These are phyloP conservation scores for Metarhizium robertsii DNA, from an alignment of 2,329 filamentous ascomycete species.

Conservation along the genomic window DNA sequence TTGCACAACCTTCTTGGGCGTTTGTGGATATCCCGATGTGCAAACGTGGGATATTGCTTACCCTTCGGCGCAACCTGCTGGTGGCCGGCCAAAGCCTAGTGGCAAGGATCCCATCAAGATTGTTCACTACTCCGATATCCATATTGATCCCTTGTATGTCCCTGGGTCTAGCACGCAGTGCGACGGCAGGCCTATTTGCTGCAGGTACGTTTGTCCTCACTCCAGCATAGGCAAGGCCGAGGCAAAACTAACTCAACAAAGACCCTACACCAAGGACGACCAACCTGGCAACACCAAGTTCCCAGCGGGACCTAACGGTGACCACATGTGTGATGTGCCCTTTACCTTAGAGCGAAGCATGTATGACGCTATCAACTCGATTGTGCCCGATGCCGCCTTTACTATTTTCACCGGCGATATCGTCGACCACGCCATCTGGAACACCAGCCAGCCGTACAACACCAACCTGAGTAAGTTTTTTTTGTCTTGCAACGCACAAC, in stretches of 20 bases:
- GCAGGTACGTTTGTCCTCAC: conserved; percentile 27
- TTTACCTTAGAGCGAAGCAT: conserved; percentile 43
- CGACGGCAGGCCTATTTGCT: conserved; percentile 47
- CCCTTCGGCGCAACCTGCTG: conserved; percentile 29
- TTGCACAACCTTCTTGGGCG: conserved; percentile 43
- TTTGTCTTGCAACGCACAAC: neutral
- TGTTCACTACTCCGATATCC: conserved; percentile 52
- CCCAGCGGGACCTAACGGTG: conserved; percentile 43
- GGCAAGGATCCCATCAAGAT: conserved; percentile 39
- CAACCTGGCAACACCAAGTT: conserved; percentile 36
- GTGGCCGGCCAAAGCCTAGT: conserved; percentile 29
- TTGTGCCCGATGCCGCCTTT: conserved; percentile 39
- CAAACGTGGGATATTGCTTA: conserved; percentile 32
- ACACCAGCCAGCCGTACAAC: conserved; percentile 27
- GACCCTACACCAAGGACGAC: conserved; percentile 36
- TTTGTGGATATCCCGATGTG: conserved; percentile 40
- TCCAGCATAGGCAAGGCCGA: neutral
- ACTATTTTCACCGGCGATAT: conserved; percentile 53
- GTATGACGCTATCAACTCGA: conserved; percentile 37
- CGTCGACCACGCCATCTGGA: conserved; percentile 42
- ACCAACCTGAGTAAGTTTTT: conserved; percentile 17
- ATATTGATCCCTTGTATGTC: conserved; percentile 46
- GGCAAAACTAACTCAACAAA: conserved; percentile 11
- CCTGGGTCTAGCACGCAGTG: conserved; percentile 45
- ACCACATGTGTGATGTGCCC: conserved; percentile 44